phyloP scores from a whole-genome alignment of 345 rosid genomes.

The Citrus trifoliata region DNA sequence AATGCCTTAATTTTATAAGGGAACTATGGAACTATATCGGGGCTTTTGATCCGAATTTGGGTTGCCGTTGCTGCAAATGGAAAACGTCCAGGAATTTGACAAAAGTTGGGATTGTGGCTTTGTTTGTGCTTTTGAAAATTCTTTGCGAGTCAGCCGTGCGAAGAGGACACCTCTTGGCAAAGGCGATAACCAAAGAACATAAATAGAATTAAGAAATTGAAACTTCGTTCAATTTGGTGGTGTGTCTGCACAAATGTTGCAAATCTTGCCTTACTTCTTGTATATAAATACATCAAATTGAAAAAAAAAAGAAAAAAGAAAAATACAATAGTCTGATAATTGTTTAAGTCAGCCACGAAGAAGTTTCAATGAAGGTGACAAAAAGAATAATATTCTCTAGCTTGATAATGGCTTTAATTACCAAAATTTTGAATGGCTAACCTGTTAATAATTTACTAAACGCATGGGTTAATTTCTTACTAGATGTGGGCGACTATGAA shows the following conservation, averaged over 20 bases:
- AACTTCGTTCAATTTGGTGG: background rate
- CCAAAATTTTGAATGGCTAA: background rate
- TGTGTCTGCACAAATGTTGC: background rate
- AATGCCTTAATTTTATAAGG: no score
- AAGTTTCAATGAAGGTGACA: background rate
- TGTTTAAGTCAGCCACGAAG: background rate
- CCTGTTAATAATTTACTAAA: background rate
- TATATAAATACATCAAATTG: background rate
- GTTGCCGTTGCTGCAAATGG: no score
- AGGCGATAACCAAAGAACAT: background rate
- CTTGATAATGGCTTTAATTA: background rate
- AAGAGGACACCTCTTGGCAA: conserved; percentile 33
- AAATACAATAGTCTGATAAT: no score
- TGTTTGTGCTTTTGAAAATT: conserved; percentile 35
- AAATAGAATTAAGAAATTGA: background rate
- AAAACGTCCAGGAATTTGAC: no score
- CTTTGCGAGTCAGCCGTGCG: conserved; percentile 41
- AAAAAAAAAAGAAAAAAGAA: no score
- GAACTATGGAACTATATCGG: no score
- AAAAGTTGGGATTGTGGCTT: no score
- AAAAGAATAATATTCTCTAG: background rate
- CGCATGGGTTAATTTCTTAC: background rate
- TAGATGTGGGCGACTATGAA: background rate
- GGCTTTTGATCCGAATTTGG: no score
- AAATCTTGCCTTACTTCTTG: background rate